Evolutionary conservation across 495 filamentous ascomycete species (phyloP).

Genomic region (Hypoxylon fragiforme): DNA sequence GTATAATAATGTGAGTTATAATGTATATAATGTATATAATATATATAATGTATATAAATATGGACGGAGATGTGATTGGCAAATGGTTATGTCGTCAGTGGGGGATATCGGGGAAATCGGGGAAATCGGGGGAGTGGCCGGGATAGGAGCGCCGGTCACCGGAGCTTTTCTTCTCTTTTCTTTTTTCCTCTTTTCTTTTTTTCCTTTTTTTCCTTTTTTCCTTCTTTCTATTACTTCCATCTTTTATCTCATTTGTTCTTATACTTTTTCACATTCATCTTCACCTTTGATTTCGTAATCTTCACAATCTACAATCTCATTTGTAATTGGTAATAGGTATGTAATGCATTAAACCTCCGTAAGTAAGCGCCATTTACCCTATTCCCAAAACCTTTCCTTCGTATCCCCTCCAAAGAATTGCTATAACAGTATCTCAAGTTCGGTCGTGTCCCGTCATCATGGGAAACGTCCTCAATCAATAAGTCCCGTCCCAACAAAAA

Average conservation of each 20-base stretch:
- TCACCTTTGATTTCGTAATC: no score
- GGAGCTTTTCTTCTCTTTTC: no score
- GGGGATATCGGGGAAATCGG: background rate
- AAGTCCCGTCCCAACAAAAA: slow-evolving; percentile 28
- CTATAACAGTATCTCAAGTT: slow-evolving; percentile 19
- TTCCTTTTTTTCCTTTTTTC: no score
- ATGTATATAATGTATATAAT: no score
- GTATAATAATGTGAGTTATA: no score
- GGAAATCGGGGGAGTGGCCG: background rate
- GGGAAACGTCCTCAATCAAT: slow-evolving; percentile 31
- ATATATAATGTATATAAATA: no score
- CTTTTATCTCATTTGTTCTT: no score
- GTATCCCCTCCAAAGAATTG: slow-evolving; percentile 10
- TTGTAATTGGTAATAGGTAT: background rate
- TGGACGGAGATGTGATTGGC: slow-evolving; percentile 4
- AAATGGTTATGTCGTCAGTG: slow-evolving; percentile 11
- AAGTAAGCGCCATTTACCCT: slow-evolving; percentile 19
- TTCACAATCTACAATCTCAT: no score
- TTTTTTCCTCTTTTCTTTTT: no score
- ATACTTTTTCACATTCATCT: no score
- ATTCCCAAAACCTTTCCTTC: background rate
- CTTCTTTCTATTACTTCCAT: no score
- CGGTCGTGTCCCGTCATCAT: slow-evolving; percentile 22
- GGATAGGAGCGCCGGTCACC: slow-evolving; percentile 17
- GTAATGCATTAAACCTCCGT: background rate